Evolutionary conservation across 2,329 filamentous ascomycete genomes (phyloP).

Genomic region (Curvularia spicifera): DNA sequence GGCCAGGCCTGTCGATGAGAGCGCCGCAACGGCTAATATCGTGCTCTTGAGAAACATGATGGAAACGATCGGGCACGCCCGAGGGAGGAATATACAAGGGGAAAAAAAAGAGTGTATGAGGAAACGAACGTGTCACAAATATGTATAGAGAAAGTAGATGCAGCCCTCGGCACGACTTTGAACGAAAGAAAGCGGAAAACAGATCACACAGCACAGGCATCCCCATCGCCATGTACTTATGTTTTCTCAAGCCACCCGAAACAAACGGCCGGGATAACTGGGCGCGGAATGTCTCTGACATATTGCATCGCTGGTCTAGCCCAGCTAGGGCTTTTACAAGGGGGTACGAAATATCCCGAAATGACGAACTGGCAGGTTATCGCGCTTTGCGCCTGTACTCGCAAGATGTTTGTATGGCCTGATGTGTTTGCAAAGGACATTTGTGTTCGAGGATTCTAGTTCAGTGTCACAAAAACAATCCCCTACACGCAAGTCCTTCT

Average conservation of each 20-base stretch:
- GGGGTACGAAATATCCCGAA: not conserved
- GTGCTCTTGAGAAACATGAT: constrained; percentile 38
- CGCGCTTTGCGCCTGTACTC: not conserved
- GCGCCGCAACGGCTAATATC: constrained; percentile 35
- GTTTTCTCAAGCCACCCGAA: not conserved
- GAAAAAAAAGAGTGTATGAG: not conserved
- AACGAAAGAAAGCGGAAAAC: not conserved
- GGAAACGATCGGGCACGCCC: not conserved
- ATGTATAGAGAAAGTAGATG: not conserved
- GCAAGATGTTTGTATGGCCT: not conserved
- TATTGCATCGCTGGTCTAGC: not conserved
- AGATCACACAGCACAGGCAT: not conserved
- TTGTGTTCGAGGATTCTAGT: no score
- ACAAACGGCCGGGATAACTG: not conserved
- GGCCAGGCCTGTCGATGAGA: constrained; percentile 38
- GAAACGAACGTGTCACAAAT: not conserved
- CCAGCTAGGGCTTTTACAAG: not conserved
- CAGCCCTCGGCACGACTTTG: not conserved
- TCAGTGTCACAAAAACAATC: no score
- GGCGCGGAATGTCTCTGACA: not conserved
- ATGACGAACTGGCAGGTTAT: not conserved
- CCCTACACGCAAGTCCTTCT: no score
- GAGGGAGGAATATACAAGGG: not conserved
- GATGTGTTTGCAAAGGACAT: not conserved
- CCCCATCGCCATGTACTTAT: not conserved